Conservation (phyloP, 495 filamentous ascomycete genomes). For the Xylaria castorea region DNA sequence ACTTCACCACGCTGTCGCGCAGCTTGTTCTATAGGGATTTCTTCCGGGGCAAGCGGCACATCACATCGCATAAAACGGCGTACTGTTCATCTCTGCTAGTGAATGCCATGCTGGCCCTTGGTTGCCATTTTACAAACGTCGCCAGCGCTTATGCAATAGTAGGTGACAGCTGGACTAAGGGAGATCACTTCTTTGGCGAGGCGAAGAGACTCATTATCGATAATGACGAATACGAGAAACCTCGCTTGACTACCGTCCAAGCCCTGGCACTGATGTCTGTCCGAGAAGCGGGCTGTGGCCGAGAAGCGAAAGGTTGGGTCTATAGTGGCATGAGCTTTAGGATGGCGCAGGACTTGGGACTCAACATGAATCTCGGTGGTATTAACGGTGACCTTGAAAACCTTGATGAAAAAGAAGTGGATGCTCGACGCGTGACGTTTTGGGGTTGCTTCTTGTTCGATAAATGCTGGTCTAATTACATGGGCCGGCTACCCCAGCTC, state of each 20-base stretch:
- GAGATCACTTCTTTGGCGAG: constrained; percentile 96
- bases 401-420: constrained; percentile 82
- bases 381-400: constrained; percentile 61
- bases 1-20: constrained; percentile 93
- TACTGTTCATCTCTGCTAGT: constrained; percentile 92
- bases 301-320: constrained; percentile 96
- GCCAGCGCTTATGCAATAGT: constrained; percentile 71
- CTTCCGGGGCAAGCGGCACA: constrained; percentile 61
- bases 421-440: constrained; percentile 89
- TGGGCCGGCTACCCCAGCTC: constrained; percentile 90
- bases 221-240: constrained; percentile 92
- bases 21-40: constrained; percentile 90
- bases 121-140: constrained; percentile 92
- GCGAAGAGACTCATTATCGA: constrained; percentile 89
- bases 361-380: constrained; percentile 83
- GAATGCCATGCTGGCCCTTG: constrained; percentile 94
- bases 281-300: constrained; percentile 91
- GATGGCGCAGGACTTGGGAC: constrained; percentile 94
- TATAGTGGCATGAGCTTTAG: constrained; percentile 98
- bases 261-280: constrained; percentile 96
- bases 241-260: constrained; percentile 91
- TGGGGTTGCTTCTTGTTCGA: constrained; percentile 99
- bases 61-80: constrained; percentile 55
- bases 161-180: constrained; percentile 81
- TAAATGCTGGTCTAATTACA: constrained; percentile 99